These are phyloP conservation scores for Plasmodium falciparum DNA, from an alignment of 169 alveolate genomes.

Conservation along the genomic window DNA sequence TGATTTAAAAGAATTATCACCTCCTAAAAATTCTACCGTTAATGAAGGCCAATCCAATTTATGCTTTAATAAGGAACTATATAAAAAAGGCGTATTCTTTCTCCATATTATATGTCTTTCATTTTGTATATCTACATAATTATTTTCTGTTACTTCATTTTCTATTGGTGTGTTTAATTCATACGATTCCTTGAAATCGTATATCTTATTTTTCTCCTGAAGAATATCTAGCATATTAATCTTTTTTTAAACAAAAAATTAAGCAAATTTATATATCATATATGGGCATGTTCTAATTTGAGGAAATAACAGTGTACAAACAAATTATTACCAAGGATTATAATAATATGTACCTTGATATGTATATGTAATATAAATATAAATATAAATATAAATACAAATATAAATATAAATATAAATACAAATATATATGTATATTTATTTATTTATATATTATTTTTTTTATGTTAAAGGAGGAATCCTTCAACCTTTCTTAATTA, in stretches of 20 bases:
- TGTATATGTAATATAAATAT: background rate
- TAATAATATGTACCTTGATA: too few relatives aligned
- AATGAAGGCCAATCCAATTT: constrained; percentile 98
- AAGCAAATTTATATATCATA: background rate
- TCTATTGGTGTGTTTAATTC: constrained; percentile 15
- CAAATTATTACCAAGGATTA: too few relatives aligned
- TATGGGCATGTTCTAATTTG: background rate
- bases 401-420: background rate
- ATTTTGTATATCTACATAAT: constrained; percentile 23
- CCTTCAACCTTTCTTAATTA: too few relatives aligned
- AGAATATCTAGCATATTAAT: constrained; percentile 15
- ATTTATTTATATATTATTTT: too few relatives aligned
- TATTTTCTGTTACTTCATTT: constrained; percentile 15
- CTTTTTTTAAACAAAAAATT: background rate
- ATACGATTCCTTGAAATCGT: constrained; percentile 24
- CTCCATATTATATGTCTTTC: constrained; percentile 91
- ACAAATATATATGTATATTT: background rate
- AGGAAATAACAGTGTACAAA: background rate
- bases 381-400: background rate
- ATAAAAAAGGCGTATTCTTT: constrained; percentile 95
- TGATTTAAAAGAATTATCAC: constrained; percentile 78
- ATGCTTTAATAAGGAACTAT: constrained; percentile 93
- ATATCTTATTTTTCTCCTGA: constrained; percentile 12
- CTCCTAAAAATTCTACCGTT: constrained; percentile 86
- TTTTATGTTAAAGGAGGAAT: too few relatives aligned